These are phyloP conservation scores for Agapanthus africanus DNA, from an alignment of 106 monocot species.

Conservation along the genomic window DNA sequence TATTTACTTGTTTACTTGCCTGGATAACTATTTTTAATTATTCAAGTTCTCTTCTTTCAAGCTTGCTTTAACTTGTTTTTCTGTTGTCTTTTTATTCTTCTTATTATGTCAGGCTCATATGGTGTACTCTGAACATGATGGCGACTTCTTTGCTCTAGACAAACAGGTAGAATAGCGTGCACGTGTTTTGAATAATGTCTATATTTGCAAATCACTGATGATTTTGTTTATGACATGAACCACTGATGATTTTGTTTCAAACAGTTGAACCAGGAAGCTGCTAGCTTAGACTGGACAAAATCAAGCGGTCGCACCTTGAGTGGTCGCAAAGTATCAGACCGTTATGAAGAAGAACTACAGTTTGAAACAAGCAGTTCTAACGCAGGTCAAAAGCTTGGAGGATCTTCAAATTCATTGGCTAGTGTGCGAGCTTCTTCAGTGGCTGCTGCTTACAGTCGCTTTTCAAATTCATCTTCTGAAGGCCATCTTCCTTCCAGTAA, in stretches of 20 bases:
- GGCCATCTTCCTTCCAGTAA: no score
- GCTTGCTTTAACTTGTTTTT: neutral
- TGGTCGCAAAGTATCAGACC: slow-evolving; percentile 32
- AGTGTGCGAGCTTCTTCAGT: slow-evolving; percentile 54
- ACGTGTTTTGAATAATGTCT: neutral
- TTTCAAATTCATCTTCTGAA: slow-evolving; percentile 22
- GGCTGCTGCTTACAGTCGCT: slow-evolving; percentile 65
- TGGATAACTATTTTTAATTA: neutral
- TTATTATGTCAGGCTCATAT: slow-evolving; percentile 73
- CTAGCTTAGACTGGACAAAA: slow-evolving; percentile 81
- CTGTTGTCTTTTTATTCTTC: no score
- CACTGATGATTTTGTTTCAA: neutral
- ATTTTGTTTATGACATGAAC: neutral
- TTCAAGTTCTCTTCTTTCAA: neutral
- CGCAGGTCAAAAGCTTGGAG: slow-evolving; percentile 60
- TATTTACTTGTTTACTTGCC: neutral
- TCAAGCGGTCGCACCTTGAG: slow-evolving; percentile 57
- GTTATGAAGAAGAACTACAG: slow-evolving; percentile 33
- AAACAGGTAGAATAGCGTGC: slow-evolving; percentile 51
- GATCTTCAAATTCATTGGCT: slow-evolving; percentile 21
- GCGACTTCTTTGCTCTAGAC: slow-evolving; percentile 76
- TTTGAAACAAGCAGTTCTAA: slow-evolving; percentile 1
- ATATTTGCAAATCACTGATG: neutral
- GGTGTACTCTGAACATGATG: slow-evolving; percentile 90
- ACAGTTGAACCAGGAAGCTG: slow-evolving; percentile 85